Base-by-base conservation (phyloP, 2,329 filamentous ascomycete species). In the Mariannaea elegans region DNA sequence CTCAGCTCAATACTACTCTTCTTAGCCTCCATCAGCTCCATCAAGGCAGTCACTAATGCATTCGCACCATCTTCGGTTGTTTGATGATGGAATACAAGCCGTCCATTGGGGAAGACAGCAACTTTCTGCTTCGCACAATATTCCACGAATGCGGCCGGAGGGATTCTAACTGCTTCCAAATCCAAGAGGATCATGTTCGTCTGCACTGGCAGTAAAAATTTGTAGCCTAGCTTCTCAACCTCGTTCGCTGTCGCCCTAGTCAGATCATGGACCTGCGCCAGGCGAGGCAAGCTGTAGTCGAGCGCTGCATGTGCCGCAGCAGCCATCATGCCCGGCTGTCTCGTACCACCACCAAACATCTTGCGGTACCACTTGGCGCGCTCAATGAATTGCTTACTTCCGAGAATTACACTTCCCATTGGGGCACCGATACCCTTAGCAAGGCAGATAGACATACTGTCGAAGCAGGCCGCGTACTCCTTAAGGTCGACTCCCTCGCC, bases 361-460 rank as follows among this genome's bases (percentile, higher is more conserved):
- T 93, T 93, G 54, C 90, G 71, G 27, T 76, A 69, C 72, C 75
- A 77, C 36, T 75, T 72, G 12, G 79, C 73, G 4, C 73, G 71
- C 47, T 72, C 71, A 39, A 81, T 78, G 19, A 73, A 69, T 7
- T 51, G 55, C 10, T 61, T 63, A 21, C 60, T 70, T 4, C 87
- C 86, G 3, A 92, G 84, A 14, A 94, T 78, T 23, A 94, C 87
- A 65, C 87, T 89, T 2, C 91, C 91, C 61, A 93, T 88, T 0
- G 91, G 91, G 1, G 91, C 91, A 3, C 91, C 91, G 0, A 94
- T 81, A 0, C 90, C 91, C 73, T 94, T 94, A 21, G 86, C 88
- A 69, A 94, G 92, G 73, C 90, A 93, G 27, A 94, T 78, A 62
- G 85, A 90, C 13, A 93, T 82, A 57, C 85, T 91, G 71, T 94